Evolutionary conservation across 352 stramenopile species (phyloP), one percentile per base, ranked within the genome.

Genomic region (Pythium pectinolyticum): DNA sequence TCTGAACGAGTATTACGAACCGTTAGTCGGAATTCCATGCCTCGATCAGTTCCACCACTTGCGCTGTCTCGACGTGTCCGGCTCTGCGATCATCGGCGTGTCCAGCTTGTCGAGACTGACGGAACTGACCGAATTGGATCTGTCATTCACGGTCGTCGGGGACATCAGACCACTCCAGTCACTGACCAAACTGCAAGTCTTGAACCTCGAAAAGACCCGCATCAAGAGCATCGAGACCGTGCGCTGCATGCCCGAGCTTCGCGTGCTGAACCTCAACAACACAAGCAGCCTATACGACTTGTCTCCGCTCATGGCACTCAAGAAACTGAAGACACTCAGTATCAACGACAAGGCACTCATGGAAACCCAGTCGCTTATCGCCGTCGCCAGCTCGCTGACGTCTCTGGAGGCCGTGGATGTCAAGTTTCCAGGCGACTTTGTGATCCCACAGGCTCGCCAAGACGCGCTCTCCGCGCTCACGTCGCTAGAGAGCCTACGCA

Each of bases 261-360:
- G 57, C 39, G 48, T 53, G 39, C 40, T 65, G 6, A 65, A 65
- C n/a, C 57, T 65, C 2, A 65, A 57, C 17, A 53, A 19, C 14
- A 65, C 57, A 19, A 41, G 46, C 4, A 58, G 35, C 8, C 39
- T 65, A 10, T 43, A 17, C 17, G 30, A 53, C 4, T 15, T 65
- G 2, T 53, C 47, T 12, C 57, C 57, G 8, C 49, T 65, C 31
- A 45, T 11, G 17, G 15, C 25, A 8, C 40, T 65, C 3, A 58
- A 45, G 17, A 65, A 65, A 11, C 57, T 65, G 2, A 53, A 28
- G 28, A 51, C 41, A 17, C 48, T 65, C 5, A 58, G 47, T 25
- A 65, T 65, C 37, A 65, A 65, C 48, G 57, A 65, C 48, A 65
- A 54, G 24, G 47, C 52, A 15, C 48, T 65, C 27, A 41, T 34